Conservation (phyloP, 75 land plant genomes). For the Gnetum montanum region DNA sequence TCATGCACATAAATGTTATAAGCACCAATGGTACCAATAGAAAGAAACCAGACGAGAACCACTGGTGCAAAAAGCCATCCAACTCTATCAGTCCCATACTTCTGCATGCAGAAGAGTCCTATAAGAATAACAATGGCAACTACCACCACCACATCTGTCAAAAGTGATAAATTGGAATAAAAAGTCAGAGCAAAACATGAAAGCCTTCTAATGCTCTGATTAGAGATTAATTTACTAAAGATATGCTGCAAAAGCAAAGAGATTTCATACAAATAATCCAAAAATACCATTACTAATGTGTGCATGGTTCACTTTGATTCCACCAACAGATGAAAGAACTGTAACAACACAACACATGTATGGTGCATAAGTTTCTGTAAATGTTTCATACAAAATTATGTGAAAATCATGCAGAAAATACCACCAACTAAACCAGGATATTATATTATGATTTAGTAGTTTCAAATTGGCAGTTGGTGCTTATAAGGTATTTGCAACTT, state of each 20-base stretch:
- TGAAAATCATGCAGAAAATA: too few species aligned
- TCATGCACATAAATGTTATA: conserved; percentile 52
- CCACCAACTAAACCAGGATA: not conserved
- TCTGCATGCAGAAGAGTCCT: conserved; percentile 42
- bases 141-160: conserved; percentile 44
- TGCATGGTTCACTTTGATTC: conserved; percentile 57
- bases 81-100: conserved; percentile 61
- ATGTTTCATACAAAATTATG: too few species aligned
- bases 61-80: conserved; percentile 57
- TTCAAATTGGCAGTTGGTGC: too few species aligned
- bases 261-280: too few species aligned
- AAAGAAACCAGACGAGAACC: conserved; percentile 47
- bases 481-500: too few species aligned
- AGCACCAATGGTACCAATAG: conserved; percentile 47
- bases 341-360: conserved; percentile 7
- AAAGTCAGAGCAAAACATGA: not conserved
- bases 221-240: too few species aligned
- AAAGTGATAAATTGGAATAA: not conserved
- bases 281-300: conserved; percentile 50
- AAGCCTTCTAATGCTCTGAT: not conserved
- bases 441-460: not conserved
- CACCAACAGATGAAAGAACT: conserved; percentile 83
- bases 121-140: conserved; percentile 51
- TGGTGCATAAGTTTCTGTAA: not conserved
- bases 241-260: too few species aligned